phyloP scores from a whole-genome alignment of 73 alveolate species.

The Tetrahymena malaccensis region DNA sequence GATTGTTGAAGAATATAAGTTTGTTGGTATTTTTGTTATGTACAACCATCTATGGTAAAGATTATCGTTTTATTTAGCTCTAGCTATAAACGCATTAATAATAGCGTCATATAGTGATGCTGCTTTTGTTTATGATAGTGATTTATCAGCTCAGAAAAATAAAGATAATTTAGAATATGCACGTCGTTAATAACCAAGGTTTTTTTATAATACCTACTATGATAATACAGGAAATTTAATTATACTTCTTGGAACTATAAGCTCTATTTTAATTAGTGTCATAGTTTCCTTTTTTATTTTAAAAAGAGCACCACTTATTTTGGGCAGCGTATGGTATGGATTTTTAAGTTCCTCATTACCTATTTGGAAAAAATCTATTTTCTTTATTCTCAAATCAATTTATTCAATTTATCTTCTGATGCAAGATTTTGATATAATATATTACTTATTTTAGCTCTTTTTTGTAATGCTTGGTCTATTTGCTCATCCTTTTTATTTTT shows the following conservation, averaged over 20 bases:
- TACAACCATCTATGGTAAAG: neutral
- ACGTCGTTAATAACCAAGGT: neutral
- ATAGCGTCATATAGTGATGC: neutral
- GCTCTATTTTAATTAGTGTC: neutral
- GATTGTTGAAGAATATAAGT: neutral
- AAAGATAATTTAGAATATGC: neutral
- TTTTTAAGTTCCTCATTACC: neutral
- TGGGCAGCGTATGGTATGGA: neutral
- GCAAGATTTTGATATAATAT: constrained; percentile 29
- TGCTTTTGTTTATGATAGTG: neutral
- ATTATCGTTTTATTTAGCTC: neutral
- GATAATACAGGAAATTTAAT: neutral
- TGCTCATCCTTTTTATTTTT: constrained; percentile 50
- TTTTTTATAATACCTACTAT: neutral
- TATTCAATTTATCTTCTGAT: neutral
- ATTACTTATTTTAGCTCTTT: constrained; percentile 45
- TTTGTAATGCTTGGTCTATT: constrained; percentile 49
- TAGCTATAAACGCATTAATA: neutral
- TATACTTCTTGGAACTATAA: neutral
- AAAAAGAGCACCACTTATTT: constrained; percentile 3
- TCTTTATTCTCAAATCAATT: neutral
- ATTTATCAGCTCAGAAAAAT: neutral
- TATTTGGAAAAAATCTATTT: neutral
- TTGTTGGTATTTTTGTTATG: neutral
- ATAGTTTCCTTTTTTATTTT: neutral